Base-by-base conservation (phyloP, 305 asterid genomes). In the Ajuga reptans region DNA sequence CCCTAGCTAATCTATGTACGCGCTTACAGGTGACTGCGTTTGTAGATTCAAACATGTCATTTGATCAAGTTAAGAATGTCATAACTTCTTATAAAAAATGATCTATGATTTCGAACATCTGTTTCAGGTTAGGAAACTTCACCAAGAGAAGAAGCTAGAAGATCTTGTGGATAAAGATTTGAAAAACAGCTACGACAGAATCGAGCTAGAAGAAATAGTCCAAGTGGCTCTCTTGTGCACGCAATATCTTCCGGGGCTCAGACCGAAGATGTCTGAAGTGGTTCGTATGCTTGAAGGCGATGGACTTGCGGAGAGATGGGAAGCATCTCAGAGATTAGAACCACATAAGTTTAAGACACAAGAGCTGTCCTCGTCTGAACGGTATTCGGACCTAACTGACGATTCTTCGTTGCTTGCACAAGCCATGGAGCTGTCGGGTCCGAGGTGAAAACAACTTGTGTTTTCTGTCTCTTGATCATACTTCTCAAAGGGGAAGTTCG, bases 271-370 rank as follows among this genome's bases (percentile, higher is more conserved):
- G 97, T 90, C 97, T 6, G 97, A 93, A 64, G 95, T 93, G 9
- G 94, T 93, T 21, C 87, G 97, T 2, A 93, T 93, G 98, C 89
- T 93, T 4, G 96, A 90, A 78, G 98, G 98, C 0, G 98, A 90
- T 31, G 98, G 98, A 21, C 87, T 88, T 8, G 97, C 95, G 0
- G 97, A 90, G 85, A 83, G 95, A 74, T 93, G 97, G 97, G 98
- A 93, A 76, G 92, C 90, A 8, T 84, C 95, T 31, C 98, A 87
- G 79, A 86, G 83, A 72, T 5, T 82, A 15, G 98, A 90, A 7
- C 53, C 91, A 7, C 77, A 49, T 75, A 88, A 87, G 84, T 64
- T 77, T 1, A 87, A 68, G 72, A 72, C 85, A 5, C 83, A 72
- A 66, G 92, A 88, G 58, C 77, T 88, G 0, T 93, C 98, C 17